phyloP scores from a whole-genome alignment of 179 eudicot genomes.

The Beta lomatogona region DNA sequence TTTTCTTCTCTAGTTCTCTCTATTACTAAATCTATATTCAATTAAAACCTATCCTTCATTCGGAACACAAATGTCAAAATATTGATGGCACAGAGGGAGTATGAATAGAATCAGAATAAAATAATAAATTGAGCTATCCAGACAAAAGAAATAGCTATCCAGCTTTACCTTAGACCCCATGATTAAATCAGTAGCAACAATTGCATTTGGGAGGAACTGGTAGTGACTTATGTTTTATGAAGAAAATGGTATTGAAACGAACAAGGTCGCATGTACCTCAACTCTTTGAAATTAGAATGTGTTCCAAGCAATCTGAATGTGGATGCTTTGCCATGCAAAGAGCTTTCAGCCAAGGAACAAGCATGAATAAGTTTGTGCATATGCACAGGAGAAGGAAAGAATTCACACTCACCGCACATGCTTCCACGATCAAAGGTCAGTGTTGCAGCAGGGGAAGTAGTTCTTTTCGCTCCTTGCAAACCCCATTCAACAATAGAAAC shows the following conservation, averaged over 20 bases:
- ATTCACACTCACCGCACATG: slow-evolving; percentile 68
- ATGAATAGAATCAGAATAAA: background rate
- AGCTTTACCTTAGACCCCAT: background rate
- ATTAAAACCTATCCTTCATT: background rate
- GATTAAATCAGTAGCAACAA: background rate
- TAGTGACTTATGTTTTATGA: background rate
- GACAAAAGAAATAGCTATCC: background rate
- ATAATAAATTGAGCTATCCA: background rate
- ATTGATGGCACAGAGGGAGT: no score
- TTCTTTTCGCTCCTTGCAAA: slow-evolving; percentile 42
- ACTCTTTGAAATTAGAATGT: background rate
- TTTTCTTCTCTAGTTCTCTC: no score
- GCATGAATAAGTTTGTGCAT: background rate
- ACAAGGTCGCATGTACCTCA: background rate
- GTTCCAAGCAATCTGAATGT: background rate
- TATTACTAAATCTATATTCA: no score
- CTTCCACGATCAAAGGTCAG: slow-evolving; percentile 65
- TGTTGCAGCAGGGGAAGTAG: slow-evolving; percentile 67
- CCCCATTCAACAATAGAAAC: slow-evolving; percentile 83
- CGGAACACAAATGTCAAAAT: no score
- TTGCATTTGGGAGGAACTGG: background rate
- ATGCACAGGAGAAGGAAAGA: slow-evolving; percentile 3
- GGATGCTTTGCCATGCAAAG: background rate
- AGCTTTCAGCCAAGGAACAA: background rate
- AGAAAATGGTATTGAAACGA: background rate